Percentiles rank a stretch among this genome's conserved stretches.
Conservation (phyloP, 805 yeast species). For the Saccharomyces cerevisiae region DNA sequence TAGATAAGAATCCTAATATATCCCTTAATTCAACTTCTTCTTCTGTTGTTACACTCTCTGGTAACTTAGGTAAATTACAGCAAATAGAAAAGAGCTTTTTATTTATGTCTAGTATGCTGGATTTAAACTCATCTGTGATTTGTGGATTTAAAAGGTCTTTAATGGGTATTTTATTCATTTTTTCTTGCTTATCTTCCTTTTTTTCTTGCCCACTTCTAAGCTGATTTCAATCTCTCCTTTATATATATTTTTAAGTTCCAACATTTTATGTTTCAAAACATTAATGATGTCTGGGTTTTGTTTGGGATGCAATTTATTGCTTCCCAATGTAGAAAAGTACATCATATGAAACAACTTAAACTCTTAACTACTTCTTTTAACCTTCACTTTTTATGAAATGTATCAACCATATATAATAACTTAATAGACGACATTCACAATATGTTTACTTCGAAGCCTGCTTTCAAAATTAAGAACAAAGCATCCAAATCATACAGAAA, state of each 20-base stretch:
- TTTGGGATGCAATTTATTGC: neutral
- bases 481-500: neutral
- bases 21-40: conserved; percentile 4
- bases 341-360: neutral
- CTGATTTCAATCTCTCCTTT: neutral
- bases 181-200: neutral
- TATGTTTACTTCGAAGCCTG: neutral
- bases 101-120: conserved; percentile 2
- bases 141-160: conserved; percentile 14
- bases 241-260: neutral
- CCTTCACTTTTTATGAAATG: neutral
- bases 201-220: neutral
- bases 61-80: neutral
- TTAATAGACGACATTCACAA: neutral
- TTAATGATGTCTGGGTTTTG: neutral
- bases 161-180: conserved; percentile 17
- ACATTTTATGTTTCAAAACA: neutral
- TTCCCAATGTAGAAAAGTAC: neutral
- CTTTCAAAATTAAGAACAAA: neutral
- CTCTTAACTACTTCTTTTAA: neutral
- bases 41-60: neutral
- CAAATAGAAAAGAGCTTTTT: neutral
- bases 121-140: conserved; percentile 2
- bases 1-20: conserved; percentile 2
- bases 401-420: neutral